A percentile compares a stretch with the other conserved stretches of the same genome.
phyloP scores from a whole-genome alignment of 1,284 basidiomycete genomes.

The Ustilago vetiveriae region DNA sequence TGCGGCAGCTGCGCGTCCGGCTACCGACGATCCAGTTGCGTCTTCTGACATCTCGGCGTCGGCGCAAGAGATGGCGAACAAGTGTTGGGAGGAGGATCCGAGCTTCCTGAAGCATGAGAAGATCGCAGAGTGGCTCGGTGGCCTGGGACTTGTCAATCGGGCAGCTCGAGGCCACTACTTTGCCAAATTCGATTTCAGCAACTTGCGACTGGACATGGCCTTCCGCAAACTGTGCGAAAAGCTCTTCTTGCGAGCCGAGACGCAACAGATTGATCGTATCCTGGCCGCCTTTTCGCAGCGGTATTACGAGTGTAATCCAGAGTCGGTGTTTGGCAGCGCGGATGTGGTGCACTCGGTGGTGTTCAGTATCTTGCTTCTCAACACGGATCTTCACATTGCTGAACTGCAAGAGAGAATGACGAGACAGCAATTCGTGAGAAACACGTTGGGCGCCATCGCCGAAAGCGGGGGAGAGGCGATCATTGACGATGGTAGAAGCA shows the following conservation, averaged over 20 bases:
- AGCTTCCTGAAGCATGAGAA: conserved; percentile 85
- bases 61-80: conserved; percentile 74
- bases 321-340: conserved; percentile 78
- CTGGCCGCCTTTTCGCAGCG: conserved; percentile 87
- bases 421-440: conserved; percentile 87
- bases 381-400: conserved; percentile 96
- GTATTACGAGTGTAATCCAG: conserved; percentile 90
- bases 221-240: conserved; percentile 90
- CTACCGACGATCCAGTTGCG: conserved; percentile 5
- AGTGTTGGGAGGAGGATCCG: conserved; percentile 88
- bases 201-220: conserved; percentile 83
- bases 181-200: conserved; percentile 86
- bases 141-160: conserved; percentile 80
- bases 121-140: conserved; percentile 94
- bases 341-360: conserved; percentile 91
- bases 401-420: conserved; percentile 91
- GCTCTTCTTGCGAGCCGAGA: conserved; percentile 92
- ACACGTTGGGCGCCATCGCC: conserved; percentile 82
- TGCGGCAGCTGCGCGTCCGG: neutral
- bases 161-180: conserved; percentile 82
- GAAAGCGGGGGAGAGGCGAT: conserved; percentile 28
- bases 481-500: conserved; percentile 44
- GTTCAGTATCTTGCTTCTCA: conserved; percentile 91
- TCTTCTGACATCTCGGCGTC: conserved; percentile 7
- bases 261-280: conserved; percentile 96